These are phyloP conservation scores for Arthromyces matolae DNA, from an alignment of 768 basidiomycete genomes.

Conservation along the genomic window DNA sequence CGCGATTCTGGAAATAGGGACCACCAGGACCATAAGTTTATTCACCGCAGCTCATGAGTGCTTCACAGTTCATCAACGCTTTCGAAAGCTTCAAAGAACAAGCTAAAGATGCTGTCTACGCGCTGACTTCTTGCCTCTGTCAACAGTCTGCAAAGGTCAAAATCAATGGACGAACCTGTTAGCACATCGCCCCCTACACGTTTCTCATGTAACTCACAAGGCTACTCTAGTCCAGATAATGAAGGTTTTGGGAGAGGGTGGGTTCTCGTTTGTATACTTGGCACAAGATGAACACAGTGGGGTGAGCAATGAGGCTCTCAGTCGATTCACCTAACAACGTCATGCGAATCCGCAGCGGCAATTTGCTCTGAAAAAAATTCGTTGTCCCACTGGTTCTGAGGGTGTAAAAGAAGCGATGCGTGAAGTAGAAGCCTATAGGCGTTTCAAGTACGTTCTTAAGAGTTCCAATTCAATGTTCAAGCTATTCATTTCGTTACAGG, in stretches of 20 bases:
- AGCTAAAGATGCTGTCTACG: constrained; percentile 79
- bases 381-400: constrained; percentile 85
- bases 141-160: constrained; percentile 84
- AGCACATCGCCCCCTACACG: constrained; percentile 28
- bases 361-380: constrained; percentile 96
- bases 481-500: constrained; percentile 33
- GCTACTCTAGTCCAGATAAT: constrained; percentile 72
- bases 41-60: constrained; percentile 16
- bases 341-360: constrained; percentile 52
- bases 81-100: constrained; percentile 65
- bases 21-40: neutral
- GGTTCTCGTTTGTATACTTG: constrained; percentile 88
- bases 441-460: constrained; percentile 74
- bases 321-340: neutral
- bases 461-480: neutral
- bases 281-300: constrained; percentile 85
- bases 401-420: constrained; percentile 87
- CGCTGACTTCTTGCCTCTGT: constrained; percentile 77
- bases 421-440: constrained; percentile 89
- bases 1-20: neutral
- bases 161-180: constrained; percentile 93
- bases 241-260: constrained; percentile 93
- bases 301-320: constrained; percentile 36
- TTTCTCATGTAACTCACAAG: constrained; percentile 11
- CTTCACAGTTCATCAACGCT: constrained; percentile 39